These are phyloP conservation scores for Blastomyces gilchristii DNA, from an alignment of 2,329 filamentous ascomycete genomes.

Conservation along the genomic window DNA sequence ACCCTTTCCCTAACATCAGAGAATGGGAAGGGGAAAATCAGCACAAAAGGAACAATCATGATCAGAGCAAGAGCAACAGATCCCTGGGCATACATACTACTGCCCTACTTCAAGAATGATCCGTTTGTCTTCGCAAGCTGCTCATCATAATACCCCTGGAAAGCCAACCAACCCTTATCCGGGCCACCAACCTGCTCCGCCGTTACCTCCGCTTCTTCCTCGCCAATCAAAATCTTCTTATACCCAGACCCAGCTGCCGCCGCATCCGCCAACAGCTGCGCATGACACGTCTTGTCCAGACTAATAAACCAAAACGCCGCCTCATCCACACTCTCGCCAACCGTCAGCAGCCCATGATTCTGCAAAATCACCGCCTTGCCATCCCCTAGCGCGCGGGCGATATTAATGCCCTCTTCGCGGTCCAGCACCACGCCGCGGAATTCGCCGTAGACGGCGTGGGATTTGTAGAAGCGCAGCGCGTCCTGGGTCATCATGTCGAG, in stretches of 20 bases:
- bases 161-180: slow-evolving; percentile 45
- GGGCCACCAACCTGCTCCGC: slow-evolving; percentile 24
- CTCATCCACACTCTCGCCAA: slow-evolving; percentile 62
- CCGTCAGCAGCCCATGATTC: slow-evolving; percentile 41
- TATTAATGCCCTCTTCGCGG: slow-evolving; percentile 35
- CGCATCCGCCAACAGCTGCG: slow-evolving; percentile 59
- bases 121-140: slow-evolving; percentile 43
- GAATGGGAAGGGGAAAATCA: neutral
- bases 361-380: slow-evolving; percentile 19
- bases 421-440: slow-evolving; percentile 41
- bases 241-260: slow-evolving; percentile 38
- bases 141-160: slow-evolving; percentile 47
- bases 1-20: neutral
- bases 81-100: neutral
- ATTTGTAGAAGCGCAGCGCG: slow-evolving; percentile 28
- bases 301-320: slow-evolving; percentile 60
- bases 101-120: slow-evolving; percentile 35
- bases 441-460: slow-evolving; percentile 29
- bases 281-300: slow-evolving; percentile 57
- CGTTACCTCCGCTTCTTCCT: slow-evolving; percentile 20
- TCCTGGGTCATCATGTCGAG: slow-evolving; percentile 38
- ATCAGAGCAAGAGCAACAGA: neutral
- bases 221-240: slow-evolving; percentile 20
- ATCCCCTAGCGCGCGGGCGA: slow-evolving; percentile 27
- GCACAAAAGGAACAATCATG: neutral